Evolutionary conservation across 345 rosid species (phyloP), one percentile per base, ranked within the genome.

Genomic region (Adansonia digitata): DNA sequence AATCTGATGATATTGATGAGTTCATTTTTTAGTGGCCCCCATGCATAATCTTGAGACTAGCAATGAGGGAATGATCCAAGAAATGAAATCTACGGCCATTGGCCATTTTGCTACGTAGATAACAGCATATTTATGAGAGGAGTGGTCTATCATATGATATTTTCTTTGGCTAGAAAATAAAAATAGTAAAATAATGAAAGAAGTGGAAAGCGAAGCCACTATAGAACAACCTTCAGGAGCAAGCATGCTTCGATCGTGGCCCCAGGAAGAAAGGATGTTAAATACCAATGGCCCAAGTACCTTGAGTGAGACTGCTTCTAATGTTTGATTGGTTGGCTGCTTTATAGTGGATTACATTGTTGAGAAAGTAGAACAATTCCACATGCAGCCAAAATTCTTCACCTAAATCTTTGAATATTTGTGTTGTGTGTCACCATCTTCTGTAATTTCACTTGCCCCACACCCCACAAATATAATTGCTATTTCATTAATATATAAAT

Each of bases 151-250:
- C 52, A 51, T 29, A 51, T 68, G 63, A 34, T 40, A 18, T 6
- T 51, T 42, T 74, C 57, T 14, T 65, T 22, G 65, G 45, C 55
- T 18, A 56, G 72, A 75, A 45, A 63, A 65, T 59, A 45, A 11
- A n/a, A 20, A 53, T 35, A 71, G 35, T 12, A 46, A 40, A 53
- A 46, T 42, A 56, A 72, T 61, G 62, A 42, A 75, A 75, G 29
- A 69, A 78, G 82, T 81, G 72, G 76, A 74, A n/a, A 68, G 60
- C 69, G 69, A 78, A 83, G 78, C 73, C 82, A 83, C 72, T 63
- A 29, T 72, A 73, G 43, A 27, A 71, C 60, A 77, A 0, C 68
- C 83, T 78, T 74, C 13, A 48, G 64, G 79, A 48, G 71, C 75
- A 77, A 77, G 81, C 71, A 75, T 80, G 73, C 73, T 67, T 77